These are phyloP conservation scores for Bipolaris sorokiniana DNA, from an alignment of 2,329 filamentous ascomycete species.

Conservation along the genomic window DNA sequence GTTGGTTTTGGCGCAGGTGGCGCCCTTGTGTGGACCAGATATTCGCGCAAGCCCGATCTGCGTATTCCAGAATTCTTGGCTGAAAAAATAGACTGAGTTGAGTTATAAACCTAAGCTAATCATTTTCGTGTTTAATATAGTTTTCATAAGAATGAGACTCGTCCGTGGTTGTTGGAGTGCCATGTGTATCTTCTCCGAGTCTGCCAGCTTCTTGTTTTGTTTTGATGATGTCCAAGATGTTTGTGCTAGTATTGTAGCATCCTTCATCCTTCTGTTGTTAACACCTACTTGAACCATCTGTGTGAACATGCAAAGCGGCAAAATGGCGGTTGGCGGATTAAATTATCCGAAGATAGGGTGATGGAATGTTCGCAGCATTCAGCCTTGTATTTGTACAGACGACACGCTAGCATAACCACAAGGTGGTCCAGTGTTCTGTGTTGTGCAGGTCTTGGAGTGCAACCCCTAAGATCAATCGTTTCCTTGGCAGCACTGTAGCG, in stretches of 20 bases:
- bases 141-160: too few relatives aligned
- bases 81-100: background rate
- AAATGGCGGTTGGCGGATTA: conserved; percentile 21
- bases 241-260: too few relatives aligned
- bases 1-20: background rate
- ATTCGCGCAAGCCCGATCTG: too few relatives aligned
- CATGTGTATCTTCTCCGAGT: too few relatives aligned
- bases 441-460: background rate
- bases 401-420: background rate
- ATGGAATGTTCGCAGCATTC: conserved; percentile 10
- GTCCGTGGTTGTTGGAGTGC: too few relatives aligned
- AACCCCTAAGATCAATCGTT: conserved; percentile 10
- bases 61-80: background rate
- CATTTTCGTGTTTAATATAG: too few relatives aligned
- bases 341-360: conserved; percentile 11
- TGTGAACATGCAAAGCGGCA: conserved; percentile 5
- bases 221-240: too few relatives aligned
- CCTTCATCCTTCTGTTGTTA: too few relatives aligned
- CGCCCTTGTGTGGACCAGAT: background rate
- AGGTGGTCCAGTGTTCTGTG: background rate
- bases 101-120: too few relatives aligned
- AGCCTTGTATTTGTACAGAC: conserved; percentile 15
- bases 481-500: conserved; percentile 12
- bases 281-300: background rate
- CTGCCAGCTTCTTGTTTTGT: too few relatives aligned